These are phyloP conservation scores for Diaporthe batatas DNA, from an alignment of 2,329 filamentous ascomycete species.

Conservation along the genomic window DNA sequence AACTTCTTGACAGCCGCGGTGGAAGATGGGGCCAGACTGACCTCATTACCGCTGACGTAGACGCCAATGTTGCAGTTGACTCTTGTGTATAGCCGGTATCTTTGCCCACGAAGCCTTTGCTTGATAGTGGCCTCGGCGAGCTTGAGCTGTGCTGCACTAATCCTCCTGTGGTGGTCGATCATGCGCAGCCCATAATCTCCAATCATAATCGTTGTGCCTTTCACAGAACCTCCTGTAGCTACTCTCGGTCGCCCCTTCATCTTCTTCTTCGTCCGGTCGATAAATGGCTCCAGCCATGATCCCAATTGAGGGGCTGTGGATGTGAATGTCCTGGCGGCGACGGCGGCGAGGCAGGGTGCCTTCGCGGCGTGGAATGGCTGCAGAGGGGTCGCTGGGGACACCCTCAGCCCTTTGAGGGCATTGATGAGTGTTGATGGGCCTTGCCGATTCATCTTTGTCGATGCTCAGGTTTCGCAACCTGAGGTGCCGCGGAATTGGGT, in stretches of 20 bases:
- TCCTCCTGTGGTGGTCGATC: constrained; percentile 91
- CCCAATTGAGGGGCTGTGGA: constrained; percentile 71
- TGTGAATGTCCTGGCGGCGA: constrained; percentile 77
- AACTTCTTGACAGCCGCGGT: background rate
- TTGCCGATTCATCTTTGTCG: constrained; percentile 59
- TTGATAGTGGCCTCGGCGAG: constrained; percentile 96
- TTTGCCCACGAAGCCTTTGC: constrained; percentile 86
- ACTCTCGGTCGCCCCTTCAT: constrained; percentile 92
- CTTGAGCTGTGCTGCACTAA: constrained; percentile 88
- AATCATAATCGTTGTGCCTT: constrained; percentile 96
- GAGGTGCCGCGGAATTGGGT: constrained; percentile 6
- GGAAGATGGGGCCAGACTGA: constrained; percentile 52
- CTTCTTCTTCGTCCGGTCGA: constrained; percentile 84
- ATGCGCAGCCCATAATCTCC: constrained; percentile 96
- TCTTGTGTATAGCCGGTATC: constrained; percentile 92
- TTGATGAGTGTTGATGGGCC: constrained; percentile 59
- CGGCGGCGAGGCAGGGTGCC: constrained; percentile 50
- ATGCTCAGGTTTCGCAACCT: constrained; percentile 35
- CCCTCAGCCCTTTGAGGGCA: constrained; percentile 65
- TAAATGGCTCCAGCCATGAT: constrained; percentile 86
- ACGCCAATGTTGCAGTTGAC: constrained; percentile 95
- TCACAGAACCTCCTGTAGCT: constrained; percentile 88
- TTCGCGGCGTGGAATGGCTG: constrained; percentile 54
- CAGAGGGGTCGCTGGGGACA: constrained; percentile 56
- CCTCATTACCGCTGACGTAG: constrained; percentile 94